Evolutionary conservation across 1,284 basidiomycete genomes (phyloP), one percentile per base, ranked within the genome.

Genomic region (Hypsizygus ulmarius): DNA sequence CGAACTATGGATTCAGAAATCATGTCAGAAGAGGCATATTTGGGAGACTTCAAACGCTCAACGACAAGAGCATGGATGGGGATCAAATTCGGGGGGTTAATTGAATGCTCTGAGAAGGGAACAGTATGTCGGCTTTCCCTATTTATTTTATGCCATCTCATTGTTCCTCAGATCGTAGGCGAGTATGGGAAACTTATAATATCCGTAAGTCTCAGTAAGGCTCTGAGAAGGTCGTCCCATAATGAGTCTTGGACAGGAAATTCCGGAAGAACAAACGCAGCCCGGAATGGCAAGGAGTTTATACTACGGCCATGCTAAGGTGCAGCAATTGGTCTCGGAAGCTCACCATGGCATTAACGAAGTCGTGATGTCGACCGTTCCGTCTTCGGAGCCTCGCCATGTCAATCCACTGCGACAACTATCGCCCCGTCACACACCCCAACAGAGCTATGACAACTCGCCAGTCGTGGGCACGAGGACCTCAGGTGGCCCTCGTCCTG

Each of bases 31-130:
- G 93, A 97, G 62, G 83, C 92, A 0, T 78, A 78, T 29, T 63
- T 97, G 6, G 82, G 89, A 1, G 94, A 97, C 64, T 92, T 87
- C 64, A 97, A 97, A 71, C 79, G 94, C 18, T 65, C 74, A 1
- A 78, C 78, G 15, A 74, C 82, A 3, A 82, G 80, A 54, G 76
- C 81, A 47, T 91, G 87, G 66, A 81, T 97, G 75, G 81, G 82
- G 1, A 72, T 91, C 61, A 96, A 96, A 71, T 94, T 94, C 61
- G 93, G 91, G 25, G 93, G 90, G 1, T 67, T 97, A 36, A 70
- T 87, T 50, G 94, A 97, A 68, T 84, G 84, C 48, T 90, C 87
- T 39, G 90, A 94, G 68, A 95, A 93, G 69, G 84, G 91, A 52
- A 73, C 73, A 25, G 85, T 82, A 51, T 48, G 77, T 73, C 11